phyloP scores from a whole-genome alignment of 805 yeast genomes.

The Jamesozyma lodderae region DNA sequence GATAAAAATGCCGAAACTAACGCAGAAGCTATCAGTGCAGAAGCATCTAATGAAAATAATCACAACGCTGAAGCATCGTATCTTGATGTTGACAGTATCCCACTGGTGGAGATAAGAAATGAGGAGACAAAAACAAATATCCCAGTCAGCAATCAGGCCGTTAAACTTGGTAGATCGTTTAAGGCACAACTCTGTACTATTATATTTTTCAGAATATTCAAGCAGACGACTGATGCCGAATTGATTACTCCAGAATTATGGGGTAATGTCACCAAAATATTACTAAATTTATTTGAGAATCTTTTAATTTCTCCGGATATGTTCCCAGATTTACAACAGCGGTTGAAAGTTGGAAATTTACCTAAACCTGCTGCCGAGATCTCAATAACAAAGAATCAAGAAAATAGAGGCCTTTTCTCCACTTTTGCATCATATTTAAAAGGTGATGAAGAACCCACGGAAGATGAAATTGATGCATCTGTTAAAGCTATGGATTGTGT shows the following conservation, averaged over 20 bases:
- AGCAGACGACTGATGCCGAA: conserved; percentile 44
- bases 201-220: conserved; percentile 69
- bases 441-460: conserved; percentile 93
- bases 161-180: conserved; percentile 80
- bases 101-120: conserved; percentile 35
- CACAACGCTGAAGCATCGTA: neutral
- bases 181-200: conserved; percentile 87
- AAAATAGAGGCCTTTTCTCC: conserved; percentile 74
- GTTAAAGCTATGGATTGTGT: conserved; percentile 77
- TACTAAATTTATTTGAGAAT: conserved; percentile 60
- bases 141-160: conserved; percentile 73
- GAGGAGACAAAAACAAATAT: conserved; percentile 48
- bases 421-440: conserved; percentile 88
- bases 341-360: conserved; percentile 42
- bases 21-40: conserved; percentile 9
- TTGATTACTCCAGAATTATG: conserved; percentile 38
- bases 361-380: conserved; percentile 59
- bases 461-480: conserved; percentile 84
- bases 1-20: conserved; percentile 1
- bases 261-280: conserved; percentile 48
- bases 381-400: conserved; percentile 52
- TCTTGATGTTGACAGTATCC: conserved; percentile 29
- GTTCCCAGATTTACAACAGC: conserved; percentile 56
- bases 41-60: conserved; percentile 3
- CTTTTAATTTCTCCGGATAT: conserved; percentile 60